Evolutionary conservation across 805 yeast species (phyloP), one percentile per base, ranked within the genome.

Genomic region (Tetrapisispora taiwanensis): DNA sequence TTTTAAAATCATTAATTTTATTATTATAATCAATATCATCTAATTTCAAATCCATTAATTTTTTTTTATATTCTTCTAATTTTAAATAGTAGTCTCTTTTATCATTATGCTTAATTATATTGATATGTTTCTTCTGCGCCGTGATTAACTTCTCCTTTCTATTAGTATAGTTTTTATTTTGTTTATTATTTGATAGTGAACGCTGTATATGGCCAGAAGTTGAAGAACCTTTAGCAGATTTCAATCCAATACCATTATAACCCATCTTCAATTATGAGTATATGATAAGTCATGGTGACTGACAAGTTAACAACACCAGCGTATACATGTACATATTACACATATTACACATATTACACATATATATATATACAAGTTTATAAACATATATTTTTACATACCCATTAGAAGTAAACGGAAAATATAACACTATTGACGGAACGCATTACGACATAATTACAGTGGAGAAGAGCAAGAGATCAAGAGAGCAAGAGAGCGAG

Each of bases 141-240:
- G 26, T 8, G n/a, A n/a, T n/a, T n/a, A n/a, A n/a, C n/a, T n/a
- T n/a, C n/a, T n/a, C n/a, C 19, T 31, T 31, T 30, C 41, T 22
- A 9, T 3, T n/a, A 28, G 10, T 2, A 31, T 36, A 42, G 31
- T 42, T 36, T n/a, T 42, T 42, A 15, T 28, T 41, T 8, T 8
- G 24, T 31, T 42, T 34, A 28, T 47, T 51, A 14, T 48, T 33
- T 1, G 61, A 63, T 19, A 60, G 43, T 7, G 66, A 60, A 36
- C 52, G 45, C 45, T 60, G 65, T 3, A 62, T 46, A 37, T 59
- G 62, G 6, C 66, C 66, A 3, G 65, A 60, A 1, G 66, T 62
- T 14, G 62, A 50, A 2, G 63, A 58, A 1, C 66, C 66, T 46
- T 62, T 62, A 4, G 66, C 65, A 36, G 57, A 53, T 20, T 52